Evolutionary conservation across 2,329 filamentous ascomycete genomes (phyloP).

Genomic region (Diplodia intermedia): DNA sequence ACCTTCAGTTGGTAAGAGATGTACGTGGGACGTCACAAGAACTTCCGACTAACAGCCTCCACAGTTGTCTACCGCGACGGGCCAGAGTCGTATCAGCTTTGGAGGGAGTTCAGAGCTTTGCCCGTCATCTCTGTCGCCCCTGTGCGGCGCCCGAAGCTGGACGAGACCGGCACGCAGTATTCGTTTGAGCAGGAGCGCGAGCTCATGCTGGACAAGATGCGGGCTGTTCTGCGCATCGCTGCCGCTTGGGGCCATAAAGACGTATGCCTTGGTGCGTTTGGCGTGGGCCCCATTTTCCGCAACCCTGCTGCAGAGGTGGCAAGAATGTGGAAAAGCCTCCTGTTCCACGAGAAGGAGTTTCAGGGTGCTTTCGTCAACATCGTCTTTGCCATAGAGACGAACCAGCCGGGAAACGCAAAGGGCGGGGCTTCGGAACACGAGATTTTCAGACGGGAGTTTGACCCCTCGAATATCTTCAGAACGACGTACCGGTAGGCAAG

Average conservation of each 20-base stretch:
- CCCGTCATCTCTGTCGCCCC: constrained; percentile 78
- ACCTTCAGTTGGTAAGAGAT: constrained; percentile 65
- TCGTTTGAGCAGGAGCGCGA: constrained; percentile 75
- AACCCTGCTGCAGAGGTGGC: constrained; percentile 54
- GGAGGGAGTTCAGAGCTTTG: constrained; percentile 60
- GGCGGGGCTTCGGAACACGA: constrained; percentile 47
- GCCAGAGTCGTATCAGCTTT: constrained; percentile 64
- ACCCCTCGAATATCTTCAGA: constrained; percentile 48
- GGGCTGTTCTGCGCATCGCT: constrained; percentile 73
- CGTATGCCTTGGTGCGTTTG: constrained; percentile 54
- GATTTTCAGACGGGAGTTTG: constrained; percentile 50
- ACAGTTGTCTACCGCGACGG: constrained; percentile 73
- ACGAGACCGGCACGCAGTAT: constrained; percentile 70
- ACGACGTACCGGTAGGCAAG: constrained; percentile 41
- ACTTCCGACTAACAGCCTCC: neutral
- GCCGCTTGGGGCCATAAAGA: constrained; percentile 51
- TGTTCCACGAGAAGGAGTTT: constrained; percentile 55
- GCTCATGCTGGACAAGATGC: constrained; percentile 75
- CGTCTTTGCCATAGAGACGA: constrained; percentile 54
- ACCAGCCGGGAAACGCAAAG: constrained; percentile 43
- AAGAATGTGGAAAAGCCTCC: constrained; percentile 53
- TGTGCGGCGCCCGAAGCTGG: constrained; percentile 75
- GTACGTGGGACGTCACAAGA: neutral
- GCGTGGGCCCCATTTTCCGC: constrained; percentile 53
- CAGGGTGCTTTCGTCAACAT: constrained; percentile 53